phyloP scores from a whole-genome alignment of 1,139 yeast species.

The Yamadazyma jaroonii region DNA sequence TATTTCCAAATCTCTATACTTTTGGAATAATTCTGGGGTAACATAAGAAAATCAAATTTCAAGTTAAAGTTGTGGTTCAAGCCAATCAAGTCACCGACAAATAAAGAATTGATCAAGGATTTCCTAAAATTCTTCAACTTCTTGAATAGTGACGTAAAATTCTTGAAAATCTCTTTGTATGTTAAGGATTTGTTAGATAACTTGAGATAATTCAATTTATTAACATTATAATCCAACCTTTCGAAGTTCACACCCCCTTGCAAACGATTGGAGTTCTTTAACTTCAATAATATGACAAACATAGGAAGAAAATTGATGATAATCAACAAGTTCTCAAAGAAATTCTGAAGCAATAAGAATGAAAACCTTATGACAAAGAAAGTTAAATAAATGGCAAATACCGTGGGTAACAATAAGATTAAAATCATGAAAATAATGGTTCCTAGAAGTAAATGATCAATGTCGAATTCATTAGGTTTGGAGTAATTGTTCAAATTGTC shows the following conservation, averaged over 20 bases:
- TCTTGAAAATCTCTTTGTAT: slow-evolving; percentile 34
- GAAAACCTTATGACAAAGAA: slow-evolving; percentile 62
- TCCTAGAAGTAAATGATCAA: slow-evolving; percentile 86
- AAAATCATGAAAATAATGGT: slow-evolving; percentile 82
- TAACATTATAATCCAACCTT: slow-evolving; percentile 12
- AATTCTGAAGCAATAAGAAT: slow-evolving; percentile 48
- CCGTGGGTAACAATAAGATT: slow-evolving; percentile 80
- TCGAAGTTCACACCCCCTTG: slow-evolving; percentile 81
- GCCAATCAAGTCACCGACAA: slow-evolving; percentile 30
- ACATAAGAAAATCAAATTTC: slow-evolving; percentile 41
- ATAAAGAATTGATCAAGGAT: slow-evolving; percentile 25
- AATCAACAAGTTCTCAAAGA: slow-evolving; percentile 61
- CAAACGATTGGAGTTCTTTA: slow-evolving; percentile 78
- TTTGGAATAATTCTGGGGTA: slow-evolving; percentile 35
- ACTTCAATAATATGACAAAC: slow-evolving; percentile 71
- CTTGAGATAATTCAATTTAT: slow-evolving; percentile 21
- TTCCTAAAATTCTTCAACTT: slow-evolving; percentile 30
- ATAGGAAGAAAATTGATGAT: slow-evolving; percentile 80
- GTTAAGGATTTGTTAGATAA: slow-evolving; percentile 41
- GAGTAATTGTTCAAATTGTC: slow-evolving; percentile 56
- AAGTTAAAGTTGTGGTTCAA: slow-evolving; percentile 29
- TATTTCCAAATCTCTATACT: slow-evolving; percentile 32
- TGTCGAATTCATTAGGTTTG: slow-evolving; percentile 55
- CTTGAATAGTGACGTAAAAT: slow-evolving; percentile 31
- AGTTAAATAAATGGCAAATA: slow-evolving; percentile 75